Percentiles rank a stretch among this genome's conserved stretches.
Conservation (phyloP, 306 rosid genomes). For the Vigna trinervia region DNA sequence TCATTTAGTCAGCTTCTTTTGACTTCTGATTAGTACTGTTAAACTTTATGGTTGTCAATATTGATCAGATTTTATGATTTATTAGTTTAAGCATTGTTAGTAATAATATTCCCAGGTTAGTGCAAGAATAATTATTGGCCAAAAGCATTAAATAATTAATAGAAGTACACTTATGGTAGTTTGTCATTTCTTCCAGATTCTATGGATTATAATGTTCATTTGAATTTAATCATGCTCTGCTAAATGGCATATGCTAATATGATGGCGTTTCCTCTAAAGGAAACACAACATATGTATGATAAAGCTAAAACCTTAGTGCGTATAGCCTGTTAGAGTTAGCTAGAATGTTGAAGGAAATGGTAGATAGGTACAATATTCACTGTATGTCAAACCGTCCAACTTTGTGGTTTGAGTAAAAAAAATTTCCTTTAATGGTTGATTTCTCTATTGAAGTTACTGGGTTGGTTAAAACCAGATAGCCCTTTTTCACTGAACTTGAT, state of each 20-base stretch:
- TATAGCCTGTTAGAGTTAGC: constrained; percentile 29
- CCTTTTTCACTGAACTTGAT: neutral
- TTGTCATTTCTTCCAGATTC: constrained; percentile 57
- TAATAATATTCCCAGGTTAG: constrained; percentile 56
- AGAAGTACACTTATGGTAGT: constrained; percentile 45
- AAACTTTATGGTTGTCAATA: constrained; percentile 45
- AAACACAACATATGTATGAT: constrained; percentile 46
- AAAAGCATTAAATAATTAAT: constrained; percentile 34
- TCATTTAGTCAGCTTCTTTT: constrained; percentile 46
- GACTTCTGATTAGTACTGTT: constrained; percentile 30
- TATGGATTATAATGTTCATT: constrained; percentile 43
- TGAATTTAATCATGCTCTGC: constrained; percentile 48
- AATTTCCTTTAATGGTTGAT: neutral
- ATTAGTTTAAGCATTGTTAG: constrained; percentile 39
- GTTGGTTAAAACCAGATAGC: constrained; percentile 5
- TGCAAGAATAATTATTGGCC: constrained; percentile 60
- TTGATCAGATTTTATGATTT: constrained; percentile 37
- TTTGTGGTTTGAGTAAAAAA: neutral
- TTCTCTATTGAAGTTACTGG: neutral
- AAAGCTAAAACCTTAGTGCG: constrained; percentile 38
- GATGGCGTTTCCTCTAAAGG: constrained; percentile 53
- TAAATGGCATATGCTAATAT: constrained; percentile 46
- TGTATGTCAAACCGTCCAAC: neutral
- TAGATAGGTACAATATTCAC: neutral
- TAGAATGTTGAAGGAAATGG: constrained; percentile 37